Evolutionary conservation across 1,284 basidiomycete genomes (phyloP).

Genomic region (Cryptococcus sp.): DNA sequence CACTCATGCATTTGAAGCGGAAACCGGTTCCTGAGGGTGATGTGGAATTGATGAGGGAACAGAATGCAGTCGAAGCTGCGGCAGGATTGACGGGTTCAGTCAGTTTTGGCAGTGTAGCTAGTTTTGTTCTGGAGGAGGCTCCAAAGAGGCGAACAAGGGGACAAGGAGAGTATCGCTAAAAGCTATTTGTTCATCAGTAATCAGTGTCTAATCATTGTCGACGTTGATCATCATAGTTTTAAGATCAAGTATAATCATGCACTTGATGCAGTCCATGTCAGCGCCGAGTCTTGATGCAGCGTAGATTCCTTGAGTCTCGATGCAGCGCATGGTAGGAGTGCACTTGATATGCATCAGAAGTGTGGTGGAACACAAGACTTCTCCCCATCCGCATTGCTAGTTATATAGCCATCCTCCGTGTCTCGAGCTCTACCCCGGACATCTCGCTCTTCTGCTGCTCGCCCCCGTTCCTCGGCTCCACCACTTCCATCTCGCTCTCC

Average conservation of each 20-base stretch:
- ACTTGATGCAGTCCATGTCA: no score
- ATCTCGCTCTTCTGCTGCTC: neutral
- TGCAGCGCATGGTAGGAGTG: no score
- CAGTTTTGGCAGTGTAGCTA: constrained; percentile 26
- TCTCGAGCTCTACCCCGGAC: neutral
- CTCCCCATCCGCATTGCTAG: neutral
- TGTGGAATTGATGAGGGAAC: neutral
- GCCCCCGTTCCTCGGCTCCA: neutral
- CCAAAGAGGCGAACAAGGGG: constrained; percentile 13
- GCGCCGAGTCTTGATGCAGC: no score
- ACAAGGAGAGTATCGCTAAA: neutral
- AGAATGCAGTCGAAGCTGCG: neutral
- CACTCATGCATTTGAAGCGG: constrained; percentile 16
- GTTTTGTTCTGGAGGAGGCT: constrained; percentile 33
- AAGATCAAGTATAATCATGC: no score
- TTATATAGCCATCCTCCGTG: neutral
- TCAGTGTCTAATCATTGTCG: no score
- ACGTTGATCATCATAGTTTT: no score
- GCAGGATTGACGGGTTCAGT: constrained; percentile 1
- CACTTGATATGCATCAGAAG: neutral
- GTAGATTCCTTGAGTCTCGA: no score
- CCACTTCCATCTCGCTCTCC: neutral
- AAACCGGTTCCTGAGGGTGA: constrained; percentile 27
- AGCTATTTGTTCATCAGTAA: no score
- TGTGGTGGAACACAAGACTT: neutral